Conservation (phyloP, 78 protist species). For the Chrysochromulina tobinii region DNA sequence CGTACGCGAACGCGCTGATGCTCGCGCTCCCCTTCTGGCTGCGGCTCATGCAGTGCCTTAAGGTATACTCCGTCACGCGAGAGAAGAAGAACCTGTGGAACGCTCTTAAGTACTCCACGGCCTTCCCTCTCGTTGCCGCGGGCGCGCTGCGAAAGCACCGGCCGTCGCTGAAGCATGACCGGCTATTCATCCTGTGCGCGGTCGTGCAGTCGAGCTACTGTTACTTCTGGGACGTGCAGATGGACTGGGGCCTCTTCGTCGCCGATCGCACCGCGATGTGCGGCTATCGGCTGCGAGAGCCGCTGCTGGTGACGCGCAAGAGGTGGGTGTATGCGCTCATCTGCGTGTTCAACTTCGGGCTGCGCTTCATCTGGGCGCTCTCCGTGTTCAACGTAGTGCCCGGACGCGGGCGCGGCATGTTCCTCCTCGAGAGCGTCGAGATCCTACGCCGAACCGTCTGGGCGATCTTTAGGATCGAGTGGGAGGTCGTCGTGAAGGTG, state of each 20-base stretch:
- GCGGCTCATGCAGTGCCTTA: constrained; percentile 3
- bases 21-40: constrained; percentile 20
- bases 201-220: constrained; percentile 9
- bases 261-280: neutral
- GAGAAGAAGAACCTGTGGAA: constrained; percentile 8
- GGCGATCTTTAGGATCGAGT: constrained; percentile 29
- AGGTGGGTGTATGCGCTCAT: neutral
- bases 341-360: neutral
- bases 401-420: neutral
- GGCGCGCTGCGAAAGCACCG: neutral
- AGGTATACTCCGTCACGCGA: neutral
- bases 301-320: neutral
- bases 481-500: neutral
- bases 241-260: constrained; percentile 2
- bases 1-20: neutral
- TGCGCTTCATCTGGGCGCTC: constrained; percentile 19
- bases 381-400: neutral
- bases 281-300: neutral
- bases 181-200: neutral
- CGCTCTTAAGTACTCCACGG: constrained; percentile 10
- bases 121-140: constrained; percentile 5
- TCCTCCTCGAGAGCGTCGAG: neutral
- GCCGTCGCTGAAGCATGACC: neutral
- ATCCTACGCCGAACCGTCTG: neutral
- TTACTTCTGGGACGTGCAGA: neutral